Base-by-base conservation (phyloP, 2,329 filamentous ascomycete species). In the Mariannaea sp. region DNA sequence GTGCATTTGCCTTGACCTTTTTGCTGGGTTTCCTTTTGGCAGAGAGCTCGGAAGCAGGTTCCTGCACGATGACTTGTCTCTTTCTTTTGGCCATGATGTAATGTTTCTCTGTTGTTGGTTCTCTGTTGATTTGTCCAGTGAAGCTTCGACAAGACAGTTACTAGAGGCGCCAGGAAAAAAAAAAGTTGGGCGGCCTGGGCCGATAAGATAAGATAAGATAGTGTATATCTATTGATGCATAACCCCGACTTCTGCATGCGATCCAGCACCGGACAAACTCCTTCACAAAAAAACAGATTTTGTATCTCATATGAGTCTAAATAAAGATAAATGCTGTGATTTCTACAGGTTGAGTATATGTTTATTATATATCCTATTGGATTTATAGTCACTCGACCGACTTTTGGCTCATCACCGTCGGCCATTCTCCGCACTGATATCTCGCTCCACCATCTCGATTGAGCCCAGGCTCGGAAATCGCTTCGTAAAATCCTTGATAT, bases 391-490 rank as follows among this genome's bases (percentile, higher is more conserved):
- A 33, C 45, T 20, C 36, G n/a, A 43, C 41, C 42, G 48, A n/a
- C 35, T 43, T 33, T 49, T 36, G 13, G 24, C 41, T 39, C 49
- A 46, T 63, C 52, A 67, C 56, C 61, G 63, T 56, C 56, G 57
- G 73, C 65, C 79, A 17, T 56, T 52, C 10, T 60, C 65, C n/a
- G 60, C 59, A 29, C 56, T 59, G 38, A 74, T 68, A 47, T 82
- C 88, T 55, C 86, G 83, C 74, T 94, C 89, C n/a, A 91, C 88
- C 85, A 93, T 89, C 75, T 97, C 92, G 62, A 97, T 83, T 8
- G 90, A 83, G 50, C 86, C 87, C 53, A 97, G 75, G 68, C 89
- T 95, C 1, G 93, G 93, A 72, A 92, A 97, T 53, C 91, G 80
- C 72, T 92, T 92, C 56, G 86, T 87, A 70, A 97, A 97, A 67